Conservation (phyloP, 192 early-diverging fungal species). For the Gamsiella multidivaricata region DNA sequence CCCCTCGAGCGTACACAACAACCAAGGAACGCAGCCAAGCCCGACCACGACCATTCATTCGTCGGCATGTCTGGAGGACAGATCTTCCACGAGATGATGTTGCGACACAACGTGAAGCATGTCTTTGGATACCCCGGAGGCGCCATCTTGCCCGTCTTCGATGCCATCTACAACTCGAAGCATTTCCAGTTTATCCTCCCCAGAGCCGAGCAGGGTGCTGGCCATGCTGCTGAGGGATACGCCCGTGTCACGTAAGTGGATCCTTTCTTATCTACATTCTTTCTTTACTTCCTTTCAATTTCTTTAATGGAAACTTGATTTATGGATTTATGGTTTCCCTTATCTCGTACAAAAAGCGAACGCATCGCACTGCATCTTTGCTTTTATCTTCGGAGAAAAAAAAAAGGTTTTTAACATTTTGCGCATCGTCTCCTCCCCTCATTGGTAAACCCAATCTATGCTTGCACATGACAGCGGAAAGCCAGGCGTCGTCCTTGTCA, state of each 20-base stretch:
- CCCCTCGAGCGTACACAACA: conserved; percentile 22
- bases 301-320: background rate
- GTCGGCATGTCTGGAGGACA: conserved; percentile 97
- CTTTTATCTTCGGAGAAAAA: conserved; percentile 8
- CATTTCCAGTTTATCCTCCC: conserved; percentile 98
- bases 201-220: conserved; percentile 97
- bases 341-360: conserved; percentile 22
- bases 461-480: conserved; percentile 67
- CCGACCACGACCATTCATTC: conserved; percentile 82
- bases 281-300: background rate
- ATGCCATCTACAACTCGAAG: conserved; percentile 95
- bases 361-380: too few species aligned
- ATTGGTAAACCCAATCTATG: background rate
- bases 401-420: conserved; percentile 9
- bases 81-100: conserved; percentile 99
- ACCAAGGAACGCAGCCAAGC: conserved; percentile 19
- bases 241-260: conserved; percentile 85
- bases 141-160: conserved; percentile 98
- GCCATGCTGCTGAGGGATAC: conserved; percentile 99
- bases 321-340: conserved; percentile 31
- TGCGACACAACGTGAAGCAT: conserved; percentile 90
- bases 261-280: background rate
- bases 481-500: conserved; percentile 71
- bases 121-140: conserved; percentile 99
- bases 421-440: conserved; percentile 1